Evolutionary conservation across 2,329 filamentous ascomycete genomes (phyloP), one percentile per base, ranked within the genome.

Genomic region (Teratosphaeria gauchensis): DNA sequence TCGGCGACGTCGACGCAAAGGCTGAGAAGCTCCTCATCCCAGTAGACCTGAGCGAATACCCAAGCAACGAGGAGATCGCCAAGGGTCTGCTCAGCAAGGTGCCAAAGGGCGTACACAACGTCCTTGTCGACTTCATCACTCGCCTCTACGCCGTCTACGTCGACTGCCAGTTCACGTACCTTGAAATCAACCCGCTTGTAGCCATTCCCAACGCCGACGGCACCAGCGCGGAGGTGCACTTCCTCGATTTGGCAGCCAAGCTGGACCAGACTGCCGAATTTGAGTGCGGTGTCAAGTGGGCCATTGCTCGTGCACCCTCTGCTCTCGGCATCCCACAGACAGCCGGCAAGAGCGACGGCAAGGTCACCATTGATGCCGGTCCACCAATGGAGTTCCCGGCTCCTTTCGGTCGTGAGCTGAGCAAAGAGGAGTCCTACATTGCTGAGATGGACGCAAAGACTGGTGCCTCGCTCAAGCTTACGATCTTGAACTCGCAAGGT

Each of bases 121-220:
- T 99, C 72, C 85, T 99, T 61, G 89, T 99, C 64, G 94, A 99
- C 84, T 99, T 99, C 84, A 99, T 99, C 81, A 90, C 90, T 72
- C 87, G 94, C 71, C 84, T 99, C 67, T 99, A 99, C 75, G 94
- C 92, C 70, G 94, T 99, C 80, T 99, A 97, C 73, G 94, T 97
- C 65, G 94, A 99, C 83, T 95, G 90, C 85, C 94, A 99, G 79
- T 99, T 99, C 85, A 97, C 94, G 73, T 99, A 99, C 82, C 90
- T 99, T 69, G 94, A 99, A 80, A 99, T 99, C 83, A 99, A 99
- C 86, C 94, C 94, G 68, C 82, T 99, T 65, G 94, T 99, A 63
- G 94, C 96, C 74, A 92, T 99, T 71, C 94, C 94, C 76, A 97
- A 97, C 77, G 87, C 84, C 66, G 86, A 92, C 70, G 88, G 84